Base-by-base conservation (phyloP, 2,329 filamentous ascomycete genomes). In the Colletotrichum lindemuthianum region DNA sequence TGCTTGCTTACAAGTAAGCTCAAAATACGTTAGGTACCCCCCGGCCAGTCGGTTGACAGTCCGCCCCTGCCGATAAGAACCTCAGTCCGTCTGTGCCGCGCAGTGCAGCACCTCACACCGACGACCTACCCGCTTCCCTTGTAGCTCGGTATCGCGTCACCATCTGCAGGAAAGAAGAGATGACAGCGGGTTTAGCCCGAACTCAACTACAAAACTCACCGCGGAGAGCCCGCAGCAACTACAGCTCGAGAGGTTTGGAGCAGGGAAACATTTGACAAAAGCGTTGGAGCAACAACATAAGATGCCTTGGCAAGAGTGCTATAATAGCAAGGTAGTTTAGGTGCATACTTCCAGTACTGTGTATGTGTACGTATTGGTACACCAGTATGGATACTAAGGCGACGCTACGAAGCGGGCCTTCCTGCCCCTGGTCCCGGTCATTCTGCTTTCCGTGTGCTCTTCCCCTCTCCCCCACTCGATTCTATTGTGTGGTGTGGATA, bases 401-500 rank as follows among this genome's bases (percentile, higher is more conserved):
- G 41, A 40, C 60, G 55, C 54, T 59, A 53, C 24, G 24, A 49
- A 59, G 54, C 10, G 41, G 5, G 39, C 59, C 54, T 63, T 61
- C 58, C 63, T 63, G 63, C 52, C 57, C 51, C 39, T 51, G 54
- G 34, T 33, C 34, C 24, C 40, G 43, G 43, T 16, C 43, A n/a
- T 16, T n/a, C 15, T 45, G 15, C 43, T 15, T 43, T 13, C 41
- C n/a, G 13, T 43, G 41, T n/a, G 41, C 37, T 51, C 9, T 34
- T 44, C 15, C 33, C 48, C 50, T 43, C 61, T 24, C 40, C 61
- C 45, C 45, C 58, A 47, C 34, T 36, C 36, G 40, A 43, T 36
- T 56, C 15, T 39, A n/a, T 47, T 50, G 24, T 44, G 41, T 51
- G 41, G 58, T 51, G 51, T 65, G 63, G 63, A 65, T 32, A 40